Conservation (phyloP, 176 grass and related monocot genomes). For the Miscanthus lutarioriparius region DNA sequence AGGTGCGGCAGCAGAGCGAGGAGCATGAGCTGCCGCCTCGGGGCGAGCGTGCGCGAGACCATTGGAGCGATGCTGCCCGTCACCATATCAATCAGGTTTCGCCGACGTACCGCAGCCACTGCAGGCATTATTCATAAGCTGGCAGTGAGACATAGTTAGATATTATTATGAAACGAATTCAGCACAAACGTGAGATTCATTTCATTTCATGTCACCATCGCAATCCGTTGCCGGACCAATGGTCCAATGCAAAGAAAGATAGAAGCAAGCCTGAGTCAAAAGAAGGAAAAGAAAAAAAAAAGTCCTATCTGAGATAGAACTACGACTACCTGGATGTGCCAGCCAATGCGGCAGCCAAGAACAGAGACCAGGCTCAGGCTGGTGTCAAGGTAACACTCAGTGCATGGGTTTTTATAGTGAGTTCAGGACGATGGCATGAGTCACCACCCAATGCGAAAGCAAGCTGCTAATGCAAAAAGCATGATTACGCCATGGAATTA, state of each 20-base stretch:
- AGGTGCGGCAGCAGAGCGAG: conserved; percentile 38
- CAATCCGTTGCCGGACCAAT: conserved; percentile 4
- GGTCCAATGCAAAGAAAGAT: conserved; percentile 1
- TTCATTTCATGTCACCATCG: neutral
- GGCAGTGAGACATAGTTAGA: neutral
- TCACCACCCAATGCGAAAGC: conserved; percentile 32
- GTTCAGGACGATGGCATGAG: neutral
- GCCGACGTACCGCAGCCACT: neutral
- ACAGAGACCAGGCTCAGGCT: neutral
- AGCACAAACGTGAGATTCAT: neutral
- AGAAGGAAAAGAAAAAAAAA: neutral
- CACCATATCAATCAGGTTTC: neutral
- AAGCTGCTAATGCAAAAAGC: conserved; percentile 16
- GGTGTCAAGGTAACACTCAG: conserved; percentile 13
- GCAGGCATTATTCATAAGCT: neutral
- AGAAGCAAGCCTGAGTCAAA: neutral
- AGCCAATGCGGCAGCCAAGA: conserved; percentile 8
- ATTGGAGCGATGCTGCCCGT: neutral
- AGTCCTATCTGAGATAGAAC: neutral
- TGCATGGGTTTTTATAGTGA: conserved; percentile 35
- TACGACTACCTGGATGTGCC: conserved; percentile 29
- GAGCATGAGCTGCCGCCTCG: conserved; percentile 41
- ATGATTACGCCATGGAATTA: conserved; percentile 55
- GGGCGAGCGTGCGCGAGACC: conserved; percentile 21
- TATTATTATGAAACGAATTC: neutral